Evolutionary conservation across 352 stramenopile species (phyloP).

Genomic region (Peronospora belbahrii): DNA sequence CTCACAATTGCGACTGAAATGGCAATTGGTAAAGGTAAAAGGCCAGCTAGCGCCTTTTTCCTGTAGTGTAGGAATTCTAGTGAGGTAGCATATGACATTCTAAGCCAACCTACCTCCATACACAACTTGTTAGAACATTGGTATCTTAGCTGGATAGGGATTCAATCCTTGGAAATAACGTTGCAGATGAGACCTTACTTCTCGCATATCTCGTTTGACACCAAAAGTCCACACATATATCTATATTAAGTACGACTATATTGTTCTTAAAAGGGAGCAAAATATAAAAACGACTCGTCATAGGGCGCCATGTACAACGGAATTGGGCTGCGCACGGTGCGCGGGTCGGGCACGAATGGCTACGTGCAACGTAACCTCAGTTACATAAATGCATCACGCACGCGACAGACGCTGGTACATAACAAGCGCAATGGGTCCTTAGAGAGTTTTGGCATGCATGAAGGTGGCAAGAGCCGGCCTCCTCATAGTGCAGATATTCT

Average conservation of each 20-base stretch:
- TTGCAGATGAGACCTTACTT: too few relatives aligned
- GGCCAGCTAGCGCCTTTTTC: too few relatives aligned
- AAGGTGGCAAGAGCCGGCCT: constrained; percentile 15
- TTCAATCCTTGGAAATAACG: too few relatives aligned
- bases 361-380: constrained; percentile 84
- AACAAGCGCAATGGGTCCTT: constrained; percentile 25
- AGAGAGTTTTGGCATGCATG: constrained; percentile 11
- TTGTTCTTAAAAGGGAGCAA: background rate
- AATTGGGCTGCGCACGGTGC: constrained; percentile 76
- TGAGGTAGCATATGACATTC: too few relatives aligned
- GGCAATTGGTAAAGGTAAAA: too few relatives aligned
- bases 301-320: constrained; percentile 78
- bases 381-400: constrained; percentile 62
- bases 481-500: constrained; percentile 71
- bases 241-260: constrained; percentile 8
- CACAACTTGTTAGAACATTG: too few relatives aligned
- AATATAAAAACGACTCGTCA: background rate
- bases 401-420: constrained; percentile 49
- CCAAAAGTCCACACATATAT: too few relatives aligned
- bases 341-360: constrained; percentile 83
- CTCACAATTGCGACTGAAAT: too few relatives aligned
- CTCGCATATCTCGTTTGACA: too few relatives aligned
- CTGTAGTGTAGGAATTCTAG: too few relatives aligned
- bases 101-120: too few relatives aligned
- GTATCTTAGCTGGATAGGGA: too few relatives aligned